phyloP scores from a whole-genome alignment of 2,329 filamentous ascomycete genomes.

The Alternaria sp. region DNA sequence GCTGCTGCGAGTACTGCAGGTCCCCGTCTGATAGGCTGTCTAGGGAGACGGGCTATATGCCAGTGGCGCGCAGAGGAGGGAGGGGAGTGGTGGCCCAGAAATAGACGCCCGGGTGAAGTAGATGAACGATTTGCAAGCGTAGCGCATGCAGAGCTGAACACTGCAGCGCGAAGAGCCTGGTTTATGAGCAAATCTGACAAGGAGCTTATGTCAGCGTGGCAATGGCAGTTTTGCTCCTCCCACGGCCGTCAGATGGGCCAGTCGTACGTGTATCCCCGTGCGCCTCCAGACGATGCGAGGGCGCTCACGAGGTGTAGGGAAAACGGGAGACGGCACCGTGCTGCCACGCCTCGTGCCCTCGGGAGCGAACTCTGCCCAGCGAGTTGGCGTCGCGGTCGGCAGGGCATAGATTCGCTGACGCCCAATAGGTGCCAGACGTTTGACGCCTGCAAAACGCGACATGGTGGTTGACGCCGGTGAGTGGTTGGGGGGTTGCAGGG shows the following conservation, averaged over 20 bases:
- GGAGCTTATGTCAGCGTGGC: constrained; percentile 39
- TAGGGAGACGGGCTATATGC: constrained; percentile 41
- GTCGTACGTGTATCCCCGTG: constrained; percentile 29
- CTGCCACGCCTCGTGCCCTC: constrained; percentile 29
- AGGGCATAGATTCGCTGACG: constrained; percentile 26
- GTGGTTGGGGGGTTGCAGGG: constrained; percentile 35
- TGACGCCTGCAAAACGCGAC: constrained; percentile 43
- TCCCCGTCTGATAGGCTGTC: constrained; percentile 46
- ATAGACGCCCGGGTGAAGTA: constrained; percentile 53
- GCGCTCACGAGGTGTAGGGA: constrained; percentile 17
- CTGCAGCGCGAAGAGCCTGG: constrained; percentile 38
- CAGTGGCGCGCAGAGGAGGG: constrained; percentile 42
- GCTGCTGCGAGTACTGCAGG: constrained; percentile 45
- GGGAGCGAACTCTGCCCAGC: constrained; percentile 32
- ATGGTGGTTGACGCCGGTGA: constrained; percentile 36
- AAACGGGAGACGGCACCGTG: constrained; percentile 26
- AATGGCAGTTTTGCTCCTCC: constrained; percentile 5
- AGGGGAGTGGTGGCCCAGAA: constrained; percentile 48
- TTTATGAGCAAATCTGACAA: constrained; percentile 39
- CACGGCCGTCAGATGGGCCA: constrained; percentile 24
- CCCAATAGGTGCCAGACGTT: constrained; percentile 42
- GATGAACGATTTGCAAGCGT: constrained; percentile 43
- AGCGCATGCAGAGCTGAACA: constrained; percentile 44
- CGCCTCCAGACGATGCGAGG: constrained; percentile 23
- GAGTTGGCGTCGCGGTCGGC: constrained; percentile 27